Base-by-base conservation (phyloP, 495 filamentous ascomycete species). In the Terfezia claveryi region DNA sequence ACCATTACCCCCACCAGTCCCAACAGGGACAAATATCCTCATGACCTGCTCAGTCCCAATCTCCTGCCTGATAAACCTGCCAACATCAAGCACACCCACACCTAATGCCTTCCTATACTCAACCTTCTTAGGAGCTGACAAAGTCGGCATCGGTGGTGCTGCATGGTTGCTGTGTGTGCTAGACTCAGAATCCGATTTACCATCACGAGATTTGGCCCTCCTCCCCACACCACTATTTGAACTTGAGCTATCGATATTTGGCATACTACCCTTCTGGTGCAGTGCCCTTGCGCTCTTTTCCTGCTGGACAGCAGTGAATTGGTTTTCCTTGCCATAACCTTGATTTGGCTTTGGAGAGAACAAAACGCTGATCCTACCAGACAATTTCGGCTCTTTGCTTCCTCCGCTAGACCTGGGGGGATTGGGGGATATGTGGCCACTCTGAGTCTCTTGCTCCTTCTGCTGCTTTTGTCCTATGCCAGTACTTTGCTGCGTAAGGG, bases 81-180 rank as follows among this genome's bases (percentile, higher is more conserved):
- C 87, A 23, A 95, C 70, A 57, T 83, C 82, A n/a, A 94, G 66
- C 11, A 87, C 74, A 9, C 87, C 89, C 23, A 89, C 76, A 23
- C 86, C 91, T 12, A 93, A 74, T 2, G 63, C 63, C 51, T 56
- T 66, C 51, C 58, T 57, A 50, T 62, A 65, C 7, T 37, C 41
- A 3, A 58, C 23, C 49, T 20, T 58, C 57, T 58, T 58, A 10
- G 52, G 56, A 37, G 36, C 38, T 32, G 27, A 32, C 20, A 60
- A 36, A 0, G 50, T 41, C 9, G 56, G 59, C 3, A 63, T 38
- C 27, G 62, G 60, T 27, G 41, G 60, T 51, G 41, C 41, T 14
- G 12, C 17, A 54, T 54, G 41, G 49, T 54, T 54, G 27, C 55
- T 41, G 16, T 37, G 14, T 44, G 56, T 37, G 27, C 56, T 52